Evolutionary conservation across 768 basidiomycete genomes (phyloP).

Genomic region (Leccinum disarticulatum): DNA sequence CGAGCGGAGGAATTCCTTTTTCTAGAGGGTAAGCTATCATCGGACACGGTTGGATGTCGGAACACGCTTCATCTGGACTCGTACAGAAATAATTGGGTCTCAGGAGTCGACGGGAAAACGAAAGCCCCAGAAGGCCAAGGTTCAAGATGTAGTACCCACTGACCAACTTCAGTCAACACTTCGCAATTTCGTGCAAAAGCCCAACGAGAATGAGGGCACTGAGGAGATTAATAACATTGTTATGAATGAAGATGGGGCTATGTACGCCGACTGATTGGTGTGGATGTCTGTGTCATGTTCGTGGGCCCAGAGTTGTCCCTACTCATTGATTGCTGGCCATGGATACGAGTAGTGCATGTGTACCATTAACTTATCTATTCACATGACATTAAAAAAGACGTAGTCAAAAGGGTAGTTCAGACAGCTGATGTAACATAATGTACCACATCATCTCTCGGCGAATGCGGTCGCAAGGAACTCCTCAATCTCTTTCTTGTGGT

Average conservation of each 20-base stretch:
- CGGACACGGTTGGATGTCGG: background rate
- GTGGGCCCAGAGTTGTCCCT: too few relatives aligned
- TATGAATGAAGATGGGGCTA: slow-evolving; percentile 62
- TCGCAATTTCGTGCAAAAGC: slow-evolving; percentile 47
- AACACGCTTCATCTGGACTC: background rate
- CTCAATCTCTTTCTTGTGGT: slow-evolving; percentile 92
- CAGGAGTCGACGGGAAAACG: slow-evolving; percentile 47
- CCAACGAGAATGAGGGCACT: slow-evolving; percentile 24
- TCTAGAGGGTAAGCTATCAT: slow-evolving; percentile 56
- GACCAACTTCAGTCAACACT: slow-evolving; percentile 38
- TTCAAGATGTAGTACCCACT: slow-evolving; percentile 12
- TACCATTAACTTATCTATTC: slow-evolving; percentile 12
- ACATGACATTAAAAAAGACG: background rate
- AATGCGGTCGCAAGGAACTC: slow-evolving; percentile 67
- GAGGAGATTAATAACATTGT: slow-evolving; percentile 38
- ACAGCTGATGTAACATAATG: background rate
- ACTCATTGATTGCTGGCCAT: background rate
- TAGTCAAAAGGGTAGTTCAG: background rate
- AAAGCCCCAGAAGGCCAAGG: slow-evolving; percentile 36
- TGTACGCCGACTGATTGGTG: slow-evolving; percentile 39
- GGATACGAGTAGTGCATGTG: background rate
- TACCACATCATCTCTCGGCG: slow-evolving; percentile 22
- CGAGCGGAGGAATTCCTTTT: slow-evolving; percentile 76
- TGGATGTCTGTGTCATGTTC: background rate
- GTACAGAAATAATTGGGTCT: slow-evolving; percentile 59